phyloP scores from a whole-genome alignment of 106 monocot species.

The Vanilla planifolia region DNA sequence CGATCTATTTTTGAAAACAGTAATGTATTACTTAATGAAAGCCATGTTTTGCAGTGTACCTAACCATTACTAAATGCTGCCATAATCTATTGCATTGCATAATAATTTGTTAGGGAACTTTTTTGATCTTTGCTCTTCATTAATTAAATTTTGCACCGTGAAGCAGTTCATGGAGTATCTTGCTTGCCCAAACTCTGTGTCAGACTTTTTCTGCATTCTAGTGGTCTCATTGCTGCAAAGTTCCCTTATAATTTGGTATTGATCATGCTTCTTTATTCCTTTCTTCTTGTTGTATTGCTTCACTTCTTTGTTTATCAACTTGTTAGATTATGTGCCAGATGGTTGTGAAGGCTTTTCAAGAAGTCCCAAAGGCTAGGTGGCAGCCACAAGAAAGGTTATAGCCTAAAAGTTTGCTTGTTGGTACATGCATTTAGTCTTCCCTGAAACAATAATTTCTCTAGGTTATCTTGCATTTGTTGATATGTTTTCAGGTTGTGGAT shows the following conservation, averaged over 20 bases:
- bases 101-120: no score
- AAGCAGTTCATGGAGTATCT: constrained; percentile 3
- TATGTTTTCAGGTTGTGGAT: constrained; percentile 61
- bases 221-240: constrained; percentile 82
- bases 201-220: constrained; percentile 63
- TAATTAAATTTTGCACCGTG: neutral
- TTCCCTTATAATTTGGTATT: constrained; percentile 75
- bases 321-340: constrained; percentile 28
- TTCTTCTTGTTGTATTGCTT: neutral
- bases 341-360: constrained; percentile 63
- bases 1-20: no score
- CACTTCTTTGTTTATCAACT: neutral
- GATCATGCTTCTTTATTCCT: neutral
- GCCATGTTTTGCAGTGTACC: no score
- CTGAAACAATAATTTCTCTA: neutral
- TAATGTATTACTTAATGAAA: no score
- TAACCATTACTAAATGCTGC: no score
- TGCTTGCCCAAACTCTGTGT: constrained; percentile 45
- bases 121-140: constrained; percentile 1
- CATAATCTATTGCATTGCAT: no score
- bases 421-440: constrained; percentile 1
- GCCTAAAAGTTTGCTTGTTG: neutral
- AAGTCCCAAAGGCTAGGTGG: constrained; percentile 82
- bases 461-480: neutral
- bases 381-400: constrained; percentile 76